Evolutionary conservation across 2,329 filamentous ascomycete genomes (phyloP).

Genomic region (Penicillium sp.): DNA sequence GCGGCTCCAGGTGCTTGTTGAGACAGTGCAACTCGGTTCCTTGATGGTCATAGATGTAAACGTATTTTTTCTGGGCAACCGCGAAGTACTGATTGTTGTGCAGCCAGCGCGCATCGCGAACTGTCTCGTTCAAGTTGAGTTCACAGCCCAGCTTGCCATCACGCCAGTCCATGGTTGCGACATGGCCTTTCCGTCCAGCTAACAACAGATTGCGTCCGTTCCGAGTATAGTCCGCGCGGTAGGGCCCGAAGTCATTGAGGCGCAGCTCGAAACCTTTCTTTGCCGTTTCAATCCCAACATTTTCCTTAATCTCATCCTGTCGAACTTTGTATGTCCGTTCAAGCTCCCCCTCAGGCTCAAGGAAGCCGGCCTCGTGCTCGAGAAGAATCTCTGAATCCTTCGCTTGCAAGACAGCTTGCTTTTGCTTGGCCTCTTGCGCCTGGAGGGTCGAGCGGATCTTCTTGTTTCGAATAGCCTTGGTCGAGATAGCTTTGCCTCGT

Average conservation of each 20-base stretch:
- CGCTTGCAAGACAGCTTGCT: conserved; percentile 75
- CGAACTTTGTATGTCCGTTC: conserved; percentile 90
- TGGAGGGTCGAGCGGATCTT: conserved; percentile 81
- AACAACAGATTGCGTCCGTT: conserved; percentile 85
- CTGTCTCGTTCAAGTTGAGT: conserved; percentile 83
- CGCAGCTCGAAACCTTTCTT: conserved; percentile 92
- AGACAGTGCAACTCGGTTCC: conserved; percentile 92
- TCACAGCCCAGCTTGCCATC: conserved; percentile 89
- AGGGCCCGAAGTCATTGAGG: conserved; percentile 78
- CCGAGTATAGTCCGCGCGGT: conserved; percentile 81
- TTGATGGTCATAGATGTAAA: conserved; percentile 91
- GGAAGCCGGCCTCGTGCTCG: conserved; percentile 79
- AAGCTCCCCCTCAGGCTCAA: conserved; percentile 83
- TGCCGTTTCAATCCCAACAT: conserved; percentile 76
- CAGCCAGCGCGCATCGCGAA: conserved; percentile 85
- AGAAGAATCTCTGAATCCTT: conserved; percentile 95
- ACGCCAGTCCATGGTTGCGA: conserved; percentile 96
- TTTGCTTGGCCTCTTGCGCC: conserved; percentile 76
- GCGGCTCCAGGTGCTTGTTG: conserved; percentile 84
- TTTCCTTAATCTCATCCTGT: conserved; percentile 76
- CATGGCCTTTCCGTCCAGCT: conserved; percentile 86
- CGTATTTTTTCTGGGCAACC: conserved; percentile 91
- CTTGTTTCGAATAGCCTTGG: conserved; percentile 77
- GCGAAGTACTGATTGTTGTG: conserved; percentile 94
- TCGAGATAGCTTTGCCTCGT: conserved; percentile 71